Evolutionary conservation across 805 yeast species (phyloP).

Genomic region (Soucietia sequanensis): DNA sequence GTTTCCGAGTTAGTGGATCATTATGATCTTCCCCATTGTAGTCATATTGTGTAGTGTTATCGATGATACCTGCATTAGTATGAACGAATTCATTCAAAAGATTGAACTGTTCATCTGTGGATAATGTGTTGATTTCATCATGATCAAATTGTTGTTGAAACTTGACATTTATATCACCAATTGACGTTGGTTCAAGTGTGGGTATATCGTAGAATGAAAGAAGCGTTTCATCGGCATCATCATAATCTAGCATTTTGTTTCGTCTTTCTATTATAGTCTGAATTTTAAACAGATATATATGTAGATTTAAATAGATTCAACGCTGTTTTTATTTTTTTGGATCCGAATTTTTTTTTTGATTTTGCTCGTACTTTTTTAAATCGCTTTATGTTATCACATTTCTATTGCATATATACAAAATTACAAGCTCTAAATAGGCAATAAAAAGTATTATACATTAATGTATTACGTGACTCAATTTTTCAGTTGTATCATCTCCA

Average conservation of each 20-base stretch:
- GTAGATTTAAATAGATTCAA: no score
- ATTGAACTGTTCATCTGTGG: constrained; percentile 30
- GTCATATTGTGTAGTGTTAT: constrained; percentile 6
- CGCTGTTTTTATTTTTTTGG: no score
- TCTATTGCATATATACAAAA: no score
- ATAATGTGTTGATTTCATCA: constrained; percentile 17
- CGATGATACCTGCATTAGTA: constrained; percentile 4
- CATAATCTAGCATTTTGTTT: constrained; percentile 30
- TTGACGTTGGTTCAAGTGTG: constrained; percentile 20
- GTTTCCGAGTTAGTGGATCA: constrained; percentile 35
- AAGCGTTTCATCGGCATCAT: constrained; percentile 26
- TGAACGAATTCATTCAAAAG: constrained; percentile 26
- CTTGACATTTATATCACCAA: constrained; percentile 15
- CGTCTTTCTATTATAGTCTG: no score
- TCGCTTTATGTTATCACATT: no score
- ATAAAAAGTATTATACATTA: no score
- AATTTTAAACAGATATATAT: no score
- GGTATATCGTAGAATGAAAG: constrained; percentile 28
- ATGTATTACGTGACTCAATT: no score
- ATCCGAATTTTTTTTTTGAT: no score
- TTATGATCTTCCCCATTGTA: constrained; percentile 21
- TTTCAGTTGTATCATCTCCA: constrained; percentile 38
- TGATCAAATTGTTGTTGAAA: constrained; percentile 9
- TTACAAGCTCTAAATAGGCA: no score
- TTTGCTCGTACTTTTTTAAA: no score